Conservation (phyloP, 768 basidiomycete genomes). For the Tulasnella sp. region DNA sequence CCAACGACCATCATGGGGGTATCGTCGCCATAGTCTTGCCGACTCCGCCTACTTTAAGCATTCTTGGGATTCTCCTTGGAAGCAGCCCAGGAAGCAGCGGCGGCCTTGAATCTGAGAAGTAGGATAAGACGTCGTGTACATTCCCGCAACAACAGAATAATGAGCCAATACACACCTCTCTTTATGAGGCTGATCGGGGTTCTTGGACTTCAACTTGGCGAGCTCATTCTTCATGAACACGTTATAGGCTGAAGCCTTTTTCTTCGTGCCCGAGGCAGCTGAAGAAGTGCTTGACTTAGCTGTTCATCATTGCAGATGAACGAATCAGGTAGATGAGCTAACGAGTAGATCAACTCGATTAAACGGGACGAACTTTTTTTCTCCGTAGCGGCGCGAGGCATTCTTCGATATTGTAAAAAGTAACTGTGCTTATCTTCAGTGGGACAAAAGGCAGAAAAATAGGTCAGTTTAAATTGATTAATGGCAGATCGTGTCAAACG, state of each 20-base stretch:
- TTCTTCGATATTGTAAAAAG: too few species aligned
- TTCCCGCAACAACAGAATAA: too few species aligned
- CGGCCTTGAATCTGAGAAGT: slow-evolving; percentile 11
- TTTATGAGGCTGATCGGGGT: slow-evolving; percentile 18
- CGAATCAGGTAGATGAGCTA: not conserved
- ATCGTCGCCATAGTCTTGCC: too few species aligned
- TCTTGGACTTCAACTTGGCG: slow-evolving; percentile 18
- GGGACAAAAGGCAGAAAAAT: too few species aligned
- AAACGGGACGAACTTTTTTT: slow-evolving; percentile 1
- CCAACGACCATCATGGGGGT: too few species aligned
- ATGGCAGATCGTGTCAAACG: too few species aligned
- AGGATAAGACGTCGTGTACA: not conserved
- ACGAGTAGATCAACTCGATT: not conserved
- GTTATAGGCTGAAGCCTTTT: slow-evolving; percentile 17
- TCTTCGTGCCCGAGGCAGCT: slow-evolving; percentile 8
- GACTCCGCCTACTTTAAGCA: too few species aligned
- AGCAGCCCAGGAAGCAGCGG: slow-evolving; percentile 11
- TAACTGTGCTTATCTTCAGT: too few species aligned
- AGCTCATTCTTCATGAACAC: slow-evolving; percentile 19
- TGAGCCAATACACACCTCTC: slow-evolving; percentile 14
- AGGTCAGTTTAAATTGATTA: too few species aligned
- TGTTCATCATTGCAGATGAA: not conserved
- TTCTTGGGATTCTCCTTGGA: slow-evolving; percentile 16
- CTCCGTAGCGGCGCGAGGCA: slow-evolving; percentile 13
- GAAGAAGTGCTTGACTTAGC: slow-evolving; percentile 13